These are phyloP conservation scores for Fusarium hainanense DNA, from an alignment of 2,329 filamentous ascomycete species.

Conservation along the genomic window DNA sequence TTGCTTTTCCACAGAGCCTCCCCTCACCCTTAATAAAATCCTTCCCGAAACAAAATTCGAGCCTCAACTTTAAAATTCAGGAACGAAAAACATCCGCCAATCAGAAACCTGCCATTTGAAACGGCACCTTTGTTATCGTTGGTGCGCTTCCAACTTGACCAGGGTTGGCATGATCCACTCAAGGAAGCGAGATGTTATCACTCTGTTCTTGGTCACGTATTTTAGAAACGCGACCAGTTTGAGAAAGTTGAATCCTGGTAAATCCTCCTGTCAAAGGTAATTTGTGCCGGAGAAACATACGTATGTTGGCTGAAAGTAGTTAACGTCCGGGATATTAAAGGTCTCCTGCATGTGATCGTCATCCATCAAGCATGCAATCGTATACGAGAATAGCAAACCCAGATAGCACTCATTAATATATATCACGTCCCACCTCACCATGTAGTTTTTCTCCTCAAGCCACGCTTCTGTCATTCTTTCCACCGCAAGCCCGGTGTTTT, in stretches of 20 bases:
- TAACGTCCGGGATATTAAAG: constrained; percentile 5
- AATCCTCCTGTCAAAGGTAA: neutral
- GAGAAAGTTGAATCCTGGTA: neutral
- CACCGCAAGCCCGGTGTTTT: constrained; percentile 31
- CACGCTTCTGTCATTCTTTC: constrained; percentile 8
- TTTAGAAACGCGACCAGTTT: neutral
- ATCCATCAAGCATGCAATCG: neutral
- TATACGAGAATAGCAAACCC: too few species aligned
- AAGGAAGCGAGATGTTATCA: neutral
- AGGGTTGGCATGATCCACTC: neutral
- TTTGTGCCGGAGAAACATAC: neutral
- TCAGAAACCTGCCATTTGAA: neutral
- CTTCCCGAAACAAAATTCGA: neutral
- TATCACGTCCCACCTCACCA: neutral
- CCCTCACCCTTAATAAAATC: constrained; percentile 1
- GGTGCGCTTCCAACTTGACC: neutral
- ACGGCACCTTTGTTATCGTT: neutral
- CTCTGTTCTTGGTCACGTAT: neutral
- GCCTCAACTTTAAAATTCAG: neutral
- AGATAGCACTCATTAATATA: neutral
- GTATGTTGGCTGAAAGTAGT: neutral
- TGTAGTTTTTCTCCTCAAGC: constrained; percentile 3
- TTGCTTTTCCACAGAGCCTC: neutral
- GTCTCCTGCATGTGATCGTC: neutral
- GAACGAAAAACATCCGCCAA: neutral